phyloP scores from a whole-genome alignment of 148 eudicot genomes.

The Fagopyrum esculentum region DNA sequence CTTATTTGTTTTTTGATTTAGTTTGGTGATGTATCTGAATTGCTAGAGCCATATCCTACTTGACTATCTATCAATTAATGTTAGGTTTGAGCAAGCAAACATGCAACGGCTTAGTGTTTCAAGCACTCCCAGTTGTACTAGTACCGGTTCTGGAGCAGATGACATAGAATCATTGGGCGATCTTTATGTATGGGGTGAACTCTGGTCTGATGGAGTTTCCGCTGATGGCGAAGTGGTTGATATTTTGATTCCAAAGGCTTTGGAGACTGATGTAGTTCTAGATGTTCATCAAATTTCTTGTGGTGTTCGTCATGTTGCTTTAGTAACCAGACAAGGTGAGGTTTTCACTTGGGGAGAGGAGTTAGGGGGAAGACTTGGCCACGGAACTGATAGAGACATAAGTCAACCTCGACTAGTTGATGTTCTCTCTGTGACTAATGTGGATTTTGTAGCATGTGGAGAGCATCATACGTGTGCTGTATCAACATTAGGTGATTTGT shows the following conservation, averaged over 20 bases:
- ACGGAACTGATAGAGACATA: conserved; percentile 58
- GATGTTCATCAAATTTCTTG: conserved; percentile 82
- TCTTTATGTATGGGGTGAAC: conserved; percentile 80
- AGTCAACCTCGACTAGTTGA: conserved; percentile 59
- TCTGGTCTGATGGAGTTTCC: conserved; percentile 46
- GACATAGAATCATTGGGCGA: conserved; percentile 81
- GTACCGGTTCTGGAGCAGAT: conserved; percentile 53
- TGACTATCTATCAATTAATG: conserved; percentile 41
- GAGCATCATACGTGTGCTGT: conserved; percentile 77
- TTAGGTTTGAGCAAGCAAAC: conserved; percentile 49
- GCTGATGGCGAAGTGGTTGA: conserved; percentile 36
- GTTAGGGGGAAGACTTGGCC: conserved; percentile 84
- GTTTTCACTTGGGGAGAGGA: conserved; percentile 95
- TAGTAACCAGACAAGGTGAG: conserved; percentile 86
- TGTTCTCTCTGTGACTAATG: conserved; percentile 49
- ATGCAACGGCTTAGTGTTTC: conserved; percentile 79
- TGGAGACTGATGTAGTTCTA: conserved; percentile 76
- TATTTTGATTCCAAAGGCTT: conserved; percentile 49
- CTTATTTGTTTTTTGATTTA: neutral
- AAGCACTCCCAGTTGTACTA: conserved; percentile 56
- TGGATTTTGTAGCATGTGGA: conserved; percentile 75
- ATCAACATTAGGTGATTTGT: conserved; percentile 66
- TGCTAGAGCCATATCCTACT: conserved; percentile 26
- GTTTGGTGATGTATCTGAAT: conserved; percentile 31
- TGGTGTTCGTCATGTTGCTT: conserved; percentile 66